These are phyloP conservation scores for Singerocomus inundabilis DNA, from an alignment of 1,284 basidiomycete genomes.

Conservation along the genomic window DNA sequence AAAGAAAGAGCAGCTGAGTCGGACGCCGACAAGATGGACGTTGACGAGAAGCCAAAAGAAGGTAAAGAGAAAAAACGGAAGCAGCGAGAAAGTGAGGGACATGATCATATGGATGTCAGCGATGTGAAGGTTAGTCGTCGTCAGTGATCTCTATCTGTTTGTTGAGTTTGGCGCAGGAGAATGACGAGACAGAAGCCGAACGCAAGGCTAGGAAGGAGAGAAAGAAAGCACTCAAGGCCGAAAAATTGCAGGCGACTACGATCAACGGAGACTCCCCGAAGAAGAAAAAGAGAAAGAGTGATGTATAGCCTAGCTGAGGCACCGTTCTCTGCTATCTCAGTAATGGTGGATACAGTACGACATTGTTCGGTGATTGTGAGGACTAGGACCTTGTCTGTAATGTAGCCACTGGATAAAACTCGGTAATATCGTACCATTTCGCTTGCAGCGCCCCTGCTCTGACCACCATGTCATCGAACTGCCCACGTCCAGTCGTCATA, in stretches of 20 bases:
- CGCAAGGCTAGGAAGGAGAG: conserved; percentile 72
- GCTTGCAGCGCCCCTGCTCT: too few species aligned
- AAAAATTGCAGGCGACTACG: conserved; percentile 55
- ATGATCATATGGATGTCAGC: conserved; percentile 32
- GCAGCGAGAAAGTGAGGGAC: conserved; percentile 58
- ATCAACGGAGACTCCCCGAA: conserved; percentile 58
- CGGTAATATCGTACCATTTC: too few species aligned
- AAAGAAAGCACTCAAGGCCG: conserved; percentile 70
- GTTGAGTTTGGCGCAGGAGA: conserved; percentile 27
- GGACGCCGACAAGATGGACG: conserved; percentile 44
- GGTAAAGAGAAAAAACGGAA: too few species aligned
- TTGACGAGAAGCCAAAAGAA: conserved; percentile 46
- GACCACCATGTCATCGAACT: conserved; percentile 37
- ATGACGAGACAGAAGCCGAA: conserved; percentile 67
- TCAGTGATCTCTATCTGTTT: conserved; percentile 2
- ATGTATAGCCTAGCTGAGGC: conserved; percentile 30
- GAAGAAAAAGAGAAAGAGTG: conserved; percentile 71
- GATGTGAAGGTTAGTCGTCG: conserved; percentile 42
- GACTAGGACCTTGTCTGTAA: too few species aligned
- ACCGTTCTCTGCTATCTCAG: neutral
- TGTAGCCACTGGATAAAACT: too few species aligned
- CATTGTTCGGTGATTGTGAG: too few species aligned
- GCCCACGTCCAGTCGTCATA: conserved; percentile 51
- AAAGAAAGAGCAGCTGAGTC: conserved; percentile 49
- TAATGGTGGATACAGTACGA: too few species aligned